phyloP scores from a whole-genome alignment of 768 basidiomycete species.

The Gautieria morchelliformis region DNA sequence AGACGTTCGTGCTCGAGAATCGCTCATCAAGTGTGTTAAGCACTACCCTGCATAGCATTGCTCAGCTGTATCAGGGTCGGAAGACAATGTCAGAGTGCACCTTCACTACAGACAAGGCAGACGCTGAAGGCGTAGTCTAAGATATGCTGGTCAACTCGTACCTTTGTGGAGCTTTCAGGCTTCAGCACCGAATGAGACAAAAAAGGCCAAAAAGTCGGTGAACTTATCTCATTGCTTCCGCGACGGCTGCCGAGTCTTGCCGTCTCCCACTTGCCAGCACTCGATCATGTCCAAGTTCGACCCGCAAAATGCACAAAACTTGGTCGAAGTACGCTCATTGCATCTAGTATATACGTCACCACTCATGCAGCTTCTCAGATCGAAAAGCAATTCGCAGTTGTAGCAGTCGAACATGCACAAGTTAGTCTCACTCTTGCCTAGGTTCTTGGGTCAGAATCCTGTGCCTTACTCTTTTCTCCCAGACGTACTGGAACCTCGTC shows the following conservation, averaged over 20 bases:
- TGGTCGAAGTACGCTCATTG: slow-evolving; percentile 56
- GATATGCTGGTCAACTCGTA: no score
- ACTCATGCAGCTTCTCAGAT: slow-evolving; percentile 35
- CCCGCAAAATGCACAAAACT: slow-evolving; percentile 87
- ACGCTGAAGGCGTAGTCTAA: no score
- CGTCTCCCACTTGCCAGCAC: slow-evolving; percentile 3
- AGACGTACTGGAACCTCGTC: slow-evolving; percentile 95
- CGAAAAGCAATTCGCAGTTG: slow-evolving; percentile 97
- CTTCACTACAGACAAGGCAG: no score
- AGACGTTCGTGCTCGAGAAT: slow-evolving; percentile 7
- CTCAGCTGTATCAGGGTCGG: not conserved
- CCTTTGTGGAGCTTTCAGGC: not conserved
- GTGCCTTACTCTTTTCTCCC: not conserved
- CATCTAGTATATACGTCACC: not conserved
- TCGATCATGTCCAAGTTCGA: slow-evolving; percentile 44
- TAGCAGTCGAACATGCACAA: slow-evolving; percentile 94
- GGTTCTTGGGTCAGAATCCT: not conserved
- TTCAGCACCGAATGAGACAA: not conserved
- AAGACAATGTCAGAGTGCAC: no score
- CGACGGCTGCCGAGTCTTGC: not conserved
- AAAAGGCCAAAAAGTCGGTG: no score
- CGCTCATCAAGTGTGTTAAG: not conserved
- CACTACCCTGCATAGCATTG: not conserved
- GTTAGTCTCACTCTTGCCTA: slow-evolving; percentile 31
- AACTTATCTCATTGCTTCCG: not conserved